Base-by-base conservation (phyloP, 148 eudicot genomes). In the Fallopia convolvulus region DNA sequence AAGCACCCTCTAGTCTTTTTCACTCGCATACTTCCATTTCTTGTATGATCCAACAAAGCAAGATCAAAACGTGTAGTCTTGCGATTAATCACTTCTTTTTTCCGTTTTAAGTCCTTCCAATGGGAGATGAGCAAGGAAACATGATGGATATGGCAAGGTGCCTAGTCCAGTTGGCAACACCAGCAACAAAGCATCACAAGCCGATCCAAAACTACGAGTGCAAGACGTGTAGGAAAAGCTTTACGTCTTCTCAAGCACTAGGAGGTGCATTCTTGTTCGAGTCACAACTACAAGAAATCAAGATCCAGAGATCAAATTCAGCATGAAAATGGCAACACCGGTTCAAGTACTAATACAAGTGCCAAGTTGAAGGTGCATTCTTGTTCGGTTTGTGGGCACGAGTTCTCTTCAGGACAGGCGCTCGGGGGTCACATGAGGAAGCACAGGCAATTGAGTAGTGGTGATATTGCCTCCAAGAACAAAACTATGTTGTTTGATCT, bases 161-260 rank as follows among this genome's bases (percentile, higher is more conserved):
- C 20, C 72, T 33, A 4, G 21, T 68, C 10, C 72, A 32, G 72
- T 6, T 17, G 21, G 46, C 21, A 68, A 68, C 3, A 68, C 20
- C 8, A 39, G 72, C 70, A 61, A 2, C 20, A 1, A 68, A 33
- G 72, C 44, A 5, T 39, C 42, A 33, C 6, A 39, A 13, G 46
- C 39, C 39, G 39, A 8, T 15, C 44, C 72, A 15, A 68, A 15
- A 17, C 21, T 68, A 14, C 72, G 75, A 73, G 75, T 73, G 75
- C 75, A 73, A 44, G 39, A 73, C 55, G 50, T 73, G 75, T 21
- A 44, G 39, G 53, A 73, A 73, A 9, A 21, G 52, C 75, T 73
- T 73, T 30, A 10, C 53, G 33, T 73, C 75, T 0, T 20, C 50
- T 26, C 32, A 44, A 73, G 75, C 75, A 30, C 13, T 73, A 44